These are phyloP conservation scores for Chlamydomonas eustigma DNA, from an alignment of 139 green algal genomes.

Conservation along the genomic window DNA sequence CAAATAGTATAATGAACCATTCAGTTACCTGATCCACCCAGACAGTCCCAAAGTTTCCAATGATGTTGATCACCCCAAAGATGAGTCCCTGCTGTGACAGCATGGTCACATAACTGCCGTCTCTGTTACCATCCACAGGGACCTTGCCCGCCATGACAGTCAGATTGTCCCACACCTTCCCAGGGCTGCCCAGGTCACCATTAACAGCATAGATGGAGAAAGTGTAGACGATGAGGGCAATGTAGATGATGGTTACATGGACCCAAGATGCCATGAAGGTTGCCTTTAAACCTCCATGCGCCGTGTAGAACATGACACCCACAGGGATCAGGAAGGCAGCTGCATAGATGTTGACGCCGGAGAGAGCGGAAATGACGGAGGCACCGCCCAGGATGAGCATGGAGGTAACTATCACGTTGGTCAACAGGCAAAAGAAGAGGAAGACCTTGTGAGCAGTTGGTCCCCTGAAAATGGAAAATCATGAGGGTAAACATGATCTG, in stretches of 20 bases:
- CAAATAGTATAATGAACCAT: not conserved
- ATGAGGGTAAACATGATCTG: too few relatives aligned
- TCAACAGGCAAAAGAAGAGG: conserved; percentile 78
- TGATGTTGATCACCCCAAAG: conserved; percentile 97
- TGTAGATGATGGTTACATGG: conserved; percentile 84
- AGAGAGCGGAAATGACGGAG: conserved; percentile 79
- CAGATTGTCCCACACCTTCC: conserved; percentile 4
- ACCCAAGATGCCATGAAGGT: conserved; percentile 79
- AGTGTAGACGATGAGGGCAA: conserved; percentile 80
- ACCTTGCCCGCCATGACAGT: not conserved
- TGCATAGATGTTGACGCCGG: conserved; percentile 44
- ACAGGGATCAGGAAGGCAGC: conserved; percentile 65
- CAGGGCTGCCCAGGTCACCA: not conserved
- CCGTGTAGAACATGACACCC: conserved; percentile 88
- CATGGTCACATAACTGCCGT: conserved; percentile 89
- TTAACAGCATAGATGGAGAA: conserved; percentile 39
- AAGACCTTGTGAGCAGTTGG: conserved; percentile 76
- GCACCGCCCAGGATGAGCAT: conserved; percentile 91
- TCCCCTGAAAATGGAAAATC: conserved; percentile 55
- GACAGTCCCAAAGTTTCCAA: conserved; percentile 78
- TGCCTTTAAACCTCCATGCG: conserved; percentile 83
- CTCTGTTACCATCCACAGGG: conserved; percentile 75
- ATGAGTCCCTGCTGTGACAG: conserved; percentile 78
- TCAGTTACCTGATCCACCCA: conserved; percentile 85
- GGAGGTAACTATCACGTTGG: conserved; percentile 87